Evolutionary conservation across 129 eudicot species (phyloP).

Genomic region (Oenanthe sinensis): DNA sequence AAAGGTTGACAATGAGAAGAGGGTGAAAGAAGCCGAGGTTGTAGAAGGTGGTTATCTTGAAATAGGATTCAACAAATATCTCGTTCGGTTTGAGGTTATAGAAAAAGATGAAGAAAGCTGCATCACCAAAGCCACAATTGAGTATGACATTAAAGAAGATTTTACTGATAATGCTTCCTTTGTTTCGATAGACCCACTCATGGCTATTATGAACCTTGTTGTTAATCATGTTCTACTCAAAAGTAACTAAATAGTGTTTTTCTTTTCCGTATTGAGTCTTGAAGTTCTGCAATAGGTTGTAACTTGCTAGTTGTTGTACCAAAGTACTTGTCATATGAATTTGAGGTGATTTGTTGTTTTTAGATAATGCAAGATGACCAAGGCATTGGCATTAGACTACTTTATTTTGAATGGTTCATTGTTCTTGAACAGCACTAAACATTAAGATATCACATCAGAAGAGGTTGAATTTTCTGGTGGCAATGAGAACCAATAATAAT

Average conservation of each 20-base stretch:
- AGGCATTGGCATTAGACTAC: neutral
- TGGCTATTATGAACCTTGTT: slow-evolving; percentile 26
- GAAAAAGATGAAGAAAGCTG: slow-evolving; percentile 29
- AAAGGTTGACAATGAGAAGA: slow-evolving; percentile 42
- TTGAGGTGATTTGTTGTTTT: no score
- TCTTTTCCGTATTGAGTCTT: neutral
- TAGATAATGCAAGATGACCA: neutral
- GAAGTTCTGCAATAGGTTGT: neutral
- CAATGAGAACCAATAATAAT: neutral
- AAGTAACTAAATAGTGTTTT: neutral
- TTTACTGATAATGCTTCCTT: slow-evolving; percentile 38
- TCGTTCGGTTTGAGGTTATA: slow-evolving; percentile 30
- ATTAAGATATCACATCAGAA: neutral
- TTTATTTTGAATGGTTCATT: no score
- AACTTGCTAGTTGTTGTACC: neutral
- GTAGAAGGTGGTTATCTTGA: slow-evolving; percentile 61
- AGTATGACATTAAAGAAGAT: slow-evolving; percentile 43
- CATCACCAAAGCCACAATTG: slow-evolving; percentile 32
- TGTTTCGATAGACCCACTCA: slow-evolving; percentile 20
- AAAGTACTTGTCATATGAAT: neutral
- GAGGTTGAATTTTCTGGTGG: neutral
- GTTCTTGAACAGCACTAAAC: no score
- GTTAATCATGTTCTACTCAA: slow-evolving; percentile 17
- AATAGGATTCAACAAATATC: slow-evolving; percentile 34
- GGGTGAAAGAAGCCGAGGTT: slow-evolving; percentile 36